Base-by-base conservation (phyloP, 805 yeast species). In the Priceomyces carsonii region DNA sequence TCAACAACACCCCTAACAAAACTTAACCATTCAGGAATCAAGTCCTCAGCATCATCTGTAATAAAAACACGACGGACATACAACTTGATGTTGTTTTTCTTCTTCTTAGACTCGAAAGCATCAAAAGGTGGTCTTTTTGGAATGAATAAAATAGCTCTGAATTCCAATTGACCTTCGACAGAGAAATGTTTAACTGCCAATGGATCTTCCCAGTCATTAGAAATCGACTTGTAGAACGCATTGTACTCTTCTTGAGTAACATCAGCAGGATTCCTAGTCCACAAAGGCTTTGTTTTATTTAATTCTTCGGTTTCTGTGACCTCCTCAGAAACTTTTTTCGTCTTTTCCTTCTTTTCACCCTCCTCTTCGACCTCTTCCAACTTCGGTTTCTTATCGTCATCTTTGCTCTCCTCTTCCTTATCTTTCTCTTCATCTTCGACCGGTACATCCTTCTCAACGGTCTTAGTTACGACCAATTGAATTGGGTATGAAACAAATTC, bases 191-290 rank as follows among this genome's bases (percentile, higher is more conserved):
- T 93, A 53, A 93, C 98, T 52, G 97, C 97, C 66, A 93, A 81
- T 73, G 96, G 99, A 67, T 93, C 99, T 77, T 93, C 99, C 99
- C 99, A 93, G 73, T 93, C 99, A 73, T 93, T 93, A 39, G 99
- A 90, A 62, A 93, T 93, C 33, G 98, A 89, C 79, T 93, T 93
- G 86, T 93, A 93, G 85, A 93, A 93, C 42, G 98, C 95, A 60
- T 93, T 91, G 80, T 93, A 93, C 75, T 93, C 99, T 51, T 93
- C 99, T 77, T 88, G 90, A 48, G 96, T 80, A 53, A 93, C 95
- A 48, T 93, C 99, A 56, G 91, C 73, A 69, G 99, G 99, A 78
- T 83, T 85, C 80, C 98, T 88, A 53, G 99, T 93, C 99, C 99
- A 93, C 64, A 93, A 76, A 48, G 99, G 99, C 77, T 93, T 93